Percentiles rank a stretch among this genome's conserved stretches.
Conservation (phyloP, 306 rosid genomes). For the Carpinus viminea region DNA sequence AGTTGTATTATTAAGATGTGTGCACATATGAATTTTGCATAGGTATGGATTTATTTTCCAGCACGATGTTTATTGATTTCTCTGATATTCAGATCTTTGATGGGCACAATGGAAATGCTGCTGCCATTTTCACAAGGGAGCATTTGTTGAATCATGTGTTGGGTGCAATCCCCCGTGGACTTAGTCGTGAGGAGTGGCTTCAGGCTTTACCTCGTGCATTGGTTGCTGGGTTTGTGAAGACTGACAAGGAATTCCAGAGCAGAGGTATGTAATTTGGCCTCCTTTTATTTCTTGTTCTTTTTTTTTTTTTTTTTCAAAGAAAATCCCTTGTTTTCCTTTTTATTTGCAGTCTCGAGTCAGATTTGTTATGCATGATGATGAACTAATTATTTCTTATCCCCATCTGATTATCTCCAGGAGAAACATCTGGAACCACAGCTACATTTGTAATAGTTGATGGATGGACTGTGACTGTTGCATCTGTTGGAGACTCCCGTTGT, state of each 20-base stretch:
- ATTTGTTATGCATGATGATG: neutral
- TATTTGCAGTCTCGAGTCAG: neutral
- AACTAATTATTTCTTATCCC: constrained; percentile 24
- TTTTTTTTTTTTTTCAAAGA: no score
- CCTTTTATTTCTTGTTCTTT: neutral
- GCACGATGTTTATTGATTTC: constrained; percentile 23
- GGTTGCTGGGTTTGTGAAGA: constrained; percentile 97
- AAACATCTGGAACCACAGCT: constrained; percentile 97
- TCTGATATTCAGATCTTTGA: constrained; percentile 74
- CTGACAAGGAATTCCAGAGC: constrained; percentile 93
- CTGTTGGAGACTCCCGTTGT: constrained; percentile 97
- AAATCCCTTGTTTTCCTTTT: no score
- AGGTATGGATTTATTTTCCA: constrained; percentile 7
- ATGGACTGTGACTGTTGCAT: constrained; percentile 98
- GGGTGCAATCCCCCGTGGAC: constrained; percentile 83
- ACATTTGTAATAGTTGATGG: constrained; percentile 93
- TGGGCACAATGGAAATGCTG: constrained; percentile 98
- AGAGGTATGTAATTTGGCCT: constrained; percentile 53
- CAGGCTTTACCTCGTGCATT: constrained; percentile 91
- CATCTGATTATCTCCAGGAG: constrained; percentile 54
- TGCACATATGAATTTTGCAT: constrained; percentile 2
- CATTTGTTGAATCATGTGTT: constrained; percentile 82
- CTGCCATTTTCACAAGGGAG: constrained; percentile 81
- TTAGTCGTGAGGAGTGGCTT: constrained; percentile 94
- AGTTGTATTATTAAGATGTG: no score